phyloP scores from a whole-genome alignment of 2,329 filamentous ascomycete species.

The Colletotrichum sp. region DNA sequence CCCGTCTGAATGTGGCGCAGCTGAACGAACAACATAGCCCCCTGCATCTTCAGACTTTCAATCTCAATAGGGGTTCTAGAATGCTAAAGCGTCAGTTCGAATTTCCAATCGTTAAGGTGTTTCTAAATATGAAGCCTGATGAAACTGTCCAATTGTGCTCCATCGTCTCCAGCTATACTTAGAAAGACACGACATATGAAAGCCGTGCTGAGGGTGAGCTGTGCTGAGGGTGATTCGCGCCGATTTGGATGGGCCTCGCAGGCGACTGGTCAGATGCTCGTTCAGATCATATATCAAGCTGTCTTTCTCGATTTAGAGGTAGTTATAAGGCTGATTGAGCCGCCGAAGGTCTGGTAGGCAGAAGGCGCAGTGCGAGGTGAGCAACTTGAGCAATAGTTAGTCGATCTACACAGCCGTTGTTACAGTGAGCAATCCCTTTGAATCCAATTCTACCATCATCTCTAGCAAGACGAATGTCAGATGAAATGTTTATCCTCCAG shows the following conservation, averaged over 20 bases:
- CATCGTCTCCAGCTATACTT: background rate
- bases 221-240: background rate
- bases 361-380: background rate
- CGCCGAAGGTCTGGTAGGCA: background rate
- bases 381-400: background rate
- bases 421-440: background rate
- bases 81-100: background rate
- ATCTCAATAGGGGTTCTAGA: background rate
- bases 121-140: background rate
- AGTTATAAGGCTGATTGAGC: background rate
- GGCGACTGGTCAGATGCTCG: background rate
- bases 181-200: background rate
- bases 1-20: background rate
- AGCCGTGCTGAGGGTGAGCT: background rate
- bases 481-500: background rate
- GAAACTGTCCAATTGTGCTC: background rate
- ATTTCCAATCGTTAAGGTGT: background rate
- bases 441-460: background rate
- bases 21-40: no score
- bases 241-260: background rate
- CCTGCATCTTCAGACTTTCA: background rate
- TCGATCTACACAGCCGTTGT: background rate
- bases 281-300: background rate
- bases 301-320: background rate
- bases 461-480: background rate